Evolutionary conservation across 495 filamentous ascomycete genomes (phyloP).

Genomic region (Poronia punctata): DNA sequence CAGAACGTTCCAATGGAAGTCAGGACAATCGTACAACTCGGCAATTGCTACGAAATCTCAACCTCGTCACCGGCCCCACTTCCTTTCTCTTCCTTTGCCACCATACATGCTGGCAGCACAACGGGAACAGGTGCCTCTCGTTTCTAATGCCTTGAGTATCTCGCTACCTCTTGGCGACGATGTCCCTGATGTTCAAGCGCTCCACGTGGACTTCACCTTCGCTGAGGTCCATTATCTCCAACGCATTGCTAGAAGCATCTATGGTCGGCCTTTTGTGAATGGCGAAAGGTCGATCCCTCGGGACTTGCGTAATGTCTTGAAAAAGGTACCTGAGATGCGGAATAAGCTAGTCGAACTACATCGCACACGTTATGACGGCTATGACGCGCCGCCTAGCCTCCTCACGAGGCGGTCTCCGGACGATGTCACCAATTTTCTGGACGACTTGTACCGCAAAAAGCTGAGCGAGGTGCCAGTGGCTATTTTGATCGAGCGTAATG

Average conservation of each 20-base stretch:
- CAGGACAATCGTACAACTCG: conserved; percentile 7
- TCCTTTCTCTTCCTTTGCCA: conserved; percentile 11
- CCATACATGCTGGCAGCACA: conserved; percentile 27
- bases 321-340: conserved; percentile 10
- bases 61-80: too few species aligned
- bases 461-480: conserved; percentile 8
- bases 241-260: conserved; percentile 13
- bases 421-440: conserved; percentile 30
- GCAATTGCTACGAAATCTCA: background rate
- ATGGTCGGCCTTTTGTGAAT: conserved; percentile 3
- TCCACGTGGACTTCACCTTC: conserved; percentile 41
- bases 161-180: conserved; percentile 7
- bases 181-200: conserved; percentile 9
- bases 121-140: conserved; percentile 20
- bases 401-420: conserved; percentile 14
- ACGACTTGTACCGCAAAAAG: conserved; percentile 21
- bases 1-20: conserved; percentile 19
- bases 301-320: conserved; percentile 18
- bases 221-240: conserved; percentile 40
- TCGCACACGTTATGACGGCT: conserved; percentile 8
- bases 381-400: conserved; percentile 12
- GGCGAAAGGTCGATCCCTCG: conserved; percentile 2
- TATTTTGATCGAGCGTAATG: conserved; percentile 23
- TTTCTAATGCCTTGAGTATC: conserved; percentile 8
- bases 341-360: conserved; percentile 12